Base-by-base conservation (phyloP, 331 rosid species). In the Cydonia oblonga region DNA sequence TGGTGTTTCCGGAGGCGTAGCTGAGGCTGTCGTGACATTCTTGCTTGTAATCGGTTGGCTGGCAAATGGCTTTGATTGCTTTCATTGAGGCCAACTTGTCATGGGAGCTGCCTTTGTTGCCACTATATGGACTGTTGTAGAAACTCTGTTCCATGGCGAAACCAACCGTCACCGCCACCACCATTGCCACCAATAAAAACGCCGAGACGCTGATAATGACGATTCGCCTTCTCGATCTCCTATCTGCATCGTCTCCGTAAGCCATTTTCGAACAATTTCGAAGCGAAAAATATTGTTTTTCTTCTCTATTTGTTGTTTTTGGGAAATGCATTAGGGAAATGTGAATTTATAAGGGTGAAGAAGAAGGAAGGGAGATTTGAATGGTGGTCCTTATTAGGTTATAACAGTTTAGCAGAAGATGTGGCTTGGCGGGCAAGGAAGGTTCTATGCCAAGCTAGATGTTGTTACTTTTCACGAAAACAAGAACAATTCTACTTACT, bases 41-140 rank as follows among this genome's bases (percentile, higher is more conserved):
- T 16, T 76, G 12, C 51, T 60, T 82, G 82, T 87, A 90, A 19
- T 85, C 88, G 0, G 97, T 89, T 5, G 92, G 84, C 2, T 67
- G 75, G 38, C 96, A 93, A 0, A 91, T 70, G 33, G 84, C 61
- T 56, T 81, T 65, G 16, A 93, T 85, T 0, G 96, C 92, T 75
- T 82, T 89, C 20, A 63, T 19, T 0, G 92, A 57, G 3, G 85
- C 24, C 1, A 89, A 44, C 1, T 20, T 60, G 1, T 11, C 44
- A 10, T 6, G 44, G 61, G 76, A 1, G 2, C 56, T 58, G 16
- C 26, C 72, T 1, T 73, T 84, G 40, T 2, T 42, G 2, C 22
- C 49, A 2, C 26, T 73, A 0, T 77, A 54, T 3, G 78, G n/a
- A 0, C 44, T 5, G 0, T 23, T 22, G 0, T 9, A 51, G 1